Conservation (phyloP, 1,284 basidiomycete genomes). For the Microbotryum saponariae region DNA sequence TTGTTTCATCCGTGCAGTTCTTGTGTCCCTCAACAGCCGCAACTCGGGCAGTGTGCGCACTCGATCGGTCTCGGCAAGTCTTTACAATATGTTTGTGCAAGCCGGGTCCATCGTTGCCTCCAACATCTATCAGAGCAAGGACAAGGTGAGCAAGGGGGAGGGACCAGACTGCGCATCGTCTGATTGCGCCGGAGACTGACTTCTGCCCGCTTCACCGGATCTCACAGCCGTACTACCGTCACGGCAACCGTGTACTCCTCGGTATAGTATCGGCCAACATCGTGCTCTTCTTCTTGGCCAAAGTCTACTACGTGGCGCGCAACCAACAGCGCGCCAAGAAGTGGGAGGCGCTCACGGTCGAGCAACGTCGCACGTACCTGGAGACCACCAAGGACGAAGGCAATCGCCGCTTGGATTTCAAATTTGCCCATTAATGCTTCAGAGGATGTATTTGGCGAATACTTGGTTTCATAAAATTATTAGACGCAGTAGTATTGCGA, state of each 20-base stretch:
- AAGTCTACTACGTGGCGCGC: slow-evolving; percentile 29
- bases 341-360: slow-evolving; percentile 32
- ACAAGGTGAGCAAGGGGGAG: neutral
- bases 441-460: neutral
- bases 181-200: too few relatives aligned
- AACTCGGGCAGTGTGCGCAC: slow-evolving; percentile 28
- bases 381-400: slow-evolving; percentile 31
- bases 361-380: slow-evolving; percentile 16
- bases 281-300: slow-evolving; percentile 14
- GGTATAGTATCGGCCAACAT: slow-evolving; percentile 26
- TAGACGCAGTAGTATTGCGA: too few relatives aligned
- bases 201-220: too few relatives aligned
- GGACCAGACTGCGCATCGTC: too few relatives aligned
- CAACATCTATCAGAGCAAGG: slow-evolving; percentile 17
- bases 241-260: slow-evolving; percentile 23
- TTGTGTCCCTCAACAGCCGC: slow-evolving; percentile 19
- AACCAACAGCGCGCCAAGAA: slow-evolving; percentile 25
- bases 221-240: slow-evolving; percentile 8
- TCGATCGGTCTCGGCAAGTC: slow-evolving; percentile 23
- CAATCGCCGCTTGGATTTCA: slow-evolving; percentile 32
- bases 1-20: neutral
- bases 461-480: too few relatives aligned
- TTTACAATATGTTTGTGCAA: slow-evolving; percentile 32
- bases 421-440: slow-evolving; percentile 27
- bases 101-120: neutral